Evolutionary conservation across 73 alveolate genomes (phyloP).

Genomic region (Tetrahymena malaccensis): DNA sequence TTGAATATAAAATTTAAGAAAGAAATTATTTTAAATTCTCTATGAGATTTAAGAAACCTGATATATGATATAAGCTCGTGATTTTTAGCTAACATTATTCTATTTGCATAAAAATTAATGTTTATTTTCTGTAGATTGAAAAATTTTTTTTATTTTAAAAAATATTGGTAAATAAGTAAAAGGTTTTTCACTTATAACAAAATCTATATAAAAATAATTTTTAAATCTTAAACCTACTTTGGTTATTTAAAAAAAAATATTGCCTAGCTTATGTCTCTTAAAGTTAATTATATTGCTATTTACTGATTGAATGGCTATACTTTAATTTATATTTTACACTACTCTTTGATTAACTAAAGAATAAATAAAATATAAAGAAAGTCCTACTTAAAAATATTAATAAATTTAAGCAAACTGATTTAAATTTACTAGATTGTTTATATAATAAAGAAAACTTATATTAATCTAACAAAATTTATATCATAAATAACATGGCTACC

Average conservation of each 20-base stretch:
- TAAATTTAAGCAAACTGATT: background rate
- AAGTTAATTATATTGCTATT: background rate
- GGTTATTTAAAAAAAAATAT: background rate
- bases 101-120: too few relatives aligned
- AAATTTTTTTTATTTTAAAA: too few relatives aligned
- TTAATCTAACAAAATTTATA: background rate
- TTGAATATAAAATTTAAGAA: too few relatives aligned
- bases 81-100: too few relatives aligned
- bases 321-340: background rate
- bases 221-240: background rate
- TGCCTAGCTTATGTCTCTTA: background rate
- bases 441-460: background rate
- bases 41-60: too few relatives aligned
- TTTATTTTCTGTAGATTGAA: too few relatives aligned
- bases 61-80: too few relatives aligned
- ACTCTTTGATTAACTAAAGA: background rate
- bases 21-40: too few relatives aligned
- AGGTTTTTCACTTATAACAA: too few relatives aligned
- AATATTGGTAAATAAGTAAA: too few relatives aligned
- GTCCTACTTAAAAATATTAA: background rate
- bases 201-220: too few relatives aligned
- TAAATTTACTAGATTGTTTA: background rate
- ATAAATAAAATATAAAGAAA: background rate
- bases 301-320: background rate
- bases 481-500: background rate